Evolutionary conservation across 257 asterid species (phyloP).

Genomic region (Lycium barbarum): DNA sequence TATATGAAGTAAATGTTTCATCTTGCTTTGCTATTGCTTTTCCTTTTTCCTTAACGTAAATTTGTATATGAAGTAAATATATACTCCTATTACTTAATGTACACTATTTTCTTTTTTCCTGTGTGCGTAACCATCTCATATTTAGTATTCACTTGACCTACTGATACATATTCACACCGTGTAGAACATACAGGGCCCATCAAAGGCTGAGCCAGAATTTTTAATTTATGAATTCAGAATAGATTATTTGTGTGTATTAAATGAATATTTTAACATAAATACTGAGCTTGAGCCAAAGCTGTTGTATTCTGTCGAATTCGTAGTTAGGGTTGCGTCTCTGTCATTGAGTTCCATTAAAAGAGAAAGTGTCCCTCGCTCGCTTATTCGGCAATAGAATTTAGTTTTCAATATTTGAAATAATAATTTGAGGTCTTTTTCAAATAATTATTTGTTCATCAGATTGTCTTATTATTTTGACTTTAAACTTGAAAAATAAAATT

Average conservation of each 20-base stretch:
- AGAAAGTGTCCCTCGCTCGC: neutral
- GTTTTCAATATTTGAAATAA: neutral
- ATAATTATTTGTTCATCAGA: too few species aligned
- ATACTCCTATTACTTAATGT: too few species aligned
- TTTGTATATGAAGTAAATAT: too few species aligned
- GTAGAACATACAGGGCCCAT: neutral
- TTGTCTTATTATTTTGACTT: neutral
- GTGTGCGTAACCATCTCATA: neutral
- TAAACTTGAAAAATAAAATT: neutral
- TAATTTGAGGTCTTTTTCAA: neutral
- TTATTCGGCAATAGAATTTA: neutral
- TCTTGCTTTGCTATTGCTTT: conserved; percentile 38
- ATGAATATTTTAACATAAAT: too few species aligned
- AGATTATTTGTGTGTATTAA: too few species aligned
- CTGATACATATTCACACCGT: neutral
- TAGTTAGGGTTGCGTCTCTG: too few species aligned
- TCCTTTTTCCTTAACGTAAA: too few species aligned
- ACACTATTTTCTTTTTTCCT: neutral
- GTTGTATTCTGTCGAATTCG: too few species aligned
- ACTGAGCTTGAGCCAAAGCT: too few species aligned
- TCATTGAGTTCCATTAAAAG: neutral
- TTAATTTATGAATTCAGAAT: too few species aligned
- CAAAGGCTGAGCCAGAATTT: too few species aligned
- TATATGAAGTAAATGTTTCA: conserved; percentile 66
- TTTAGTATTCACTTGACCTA: neutral